Percentiles rank a stretch among this genome's conserved stretches.
Conservation (phyloP, 495 filamentous ascomycete species). For the Penicillium alfredii region DNA sequence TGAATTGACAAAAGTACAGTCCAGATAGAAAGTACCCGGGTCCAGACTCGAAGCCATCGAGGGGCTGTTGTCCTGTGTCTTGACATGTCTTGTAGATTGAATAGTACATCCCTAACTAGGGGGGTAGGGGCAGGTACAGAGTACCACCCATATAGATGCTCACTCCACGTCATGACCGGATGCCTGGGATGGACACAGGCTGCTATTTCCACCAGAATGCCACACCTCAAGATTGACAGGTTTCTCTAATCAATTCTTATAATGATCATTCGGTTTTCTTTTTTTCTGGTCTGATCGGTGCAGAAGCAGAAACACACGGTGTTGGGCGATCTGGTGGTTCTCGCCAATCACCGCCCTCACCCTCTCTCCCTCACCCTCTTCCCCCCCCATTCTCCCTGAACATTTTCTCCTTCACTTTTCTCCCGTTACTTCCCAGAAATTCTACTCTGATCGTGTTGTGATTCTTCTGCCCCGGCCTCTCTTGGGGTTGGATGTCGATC, state of each 20-base stretch:
- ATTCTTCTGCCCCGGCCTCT: conserved; percentile 16
- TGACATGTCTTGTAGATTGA: no score
- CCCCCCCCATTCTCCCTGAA: conserved; percentile 9
- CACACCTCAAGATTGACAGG: no score
- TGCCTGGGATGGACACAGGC: no score
- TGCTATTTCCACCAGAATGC: no score
- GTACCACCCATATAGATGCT: no score
- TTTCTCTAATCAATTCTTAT: no score
- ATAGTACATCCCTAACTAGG: no score
- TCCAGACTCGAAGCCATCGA: conserved; percentile 15
- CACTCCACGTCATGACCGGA: no score
- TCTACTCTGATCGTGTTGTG: conserved; percentile 1
- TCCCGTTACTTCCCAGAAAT: neutral
- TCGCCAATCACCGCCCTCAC: conserved; percentile 19
- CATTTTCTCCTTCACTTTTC: conserved; percentile 8
- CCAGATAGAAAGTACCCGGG: conserved; percentile 2
- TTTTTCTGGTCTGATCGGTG: neutral
- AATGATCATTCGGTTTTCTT: neutral
- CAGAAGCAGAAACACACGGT: conserved; percentile 5
- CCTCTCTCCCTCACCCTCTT: conserved; percentile 10
- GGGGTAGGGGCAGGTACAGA: no score
- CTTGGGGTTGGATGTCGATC: conserved; percentile 31
- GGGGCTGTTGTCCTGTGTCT: no score
- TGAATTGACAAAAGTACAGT: conserved; percentile 9
- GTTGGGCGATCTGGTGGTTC: conserved; percentile 3